Evolutionary conservation across 805 yeast genomes (phyloP), one percentile per base, ranked within the genome.

Genomic region (Saccharomycopsis schoenii): DNA sequence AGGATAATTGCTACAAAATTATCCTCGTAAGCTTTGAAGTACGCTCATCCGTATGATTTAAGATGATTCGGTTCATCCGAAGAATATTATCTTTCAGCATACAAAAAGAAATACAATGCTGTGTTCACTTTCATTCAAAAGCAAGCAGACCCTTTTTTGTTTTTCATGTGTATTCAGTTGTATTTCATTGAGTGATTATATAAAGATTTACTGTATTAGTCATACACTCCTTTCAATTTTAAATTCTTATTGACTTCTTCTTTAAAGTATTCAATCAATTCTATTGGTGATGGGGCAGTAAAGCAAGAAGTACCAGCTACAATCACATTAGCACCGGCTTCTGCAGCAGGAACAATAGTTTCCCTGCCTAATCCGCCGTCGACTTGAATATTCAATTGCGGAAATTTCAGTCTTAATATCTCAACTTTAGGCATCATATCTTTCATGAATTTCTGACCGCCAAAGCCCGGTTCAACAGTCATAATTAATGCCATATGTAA

Each of bases 381-480:
- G 19, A 94, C 99, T 76, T 94, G 93, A 67, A 94, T 89, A 74
- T 93, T 85, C 71, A 93, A 76, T 19, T 84, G 71, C 12, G 97
- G 97, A 72, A 79, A 90, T 68, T 78, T 80, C 43, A 71, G 73
- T 73, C 99, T 84, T 67, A 94, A 78, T 37, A 77, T 78, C 67
- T 83, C 86, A 57, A 93, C 98, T 75, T 93, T 93, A 64, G 96
- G 90, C 98, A 94, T 92, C 97, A 93, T 92, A 62, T 84, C 89
- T 19, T 83, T 76, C 97, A 89, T 91, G 78, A 94, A 94, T 73
- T 87, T 88, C 76, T 94, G 99, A 55, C 99, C 99, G 24, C 99
- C 99, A 72, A 94, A 93, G 0, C 99, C 99, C 14, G 99, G 99
- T 76, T 94, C 99, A 41, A 94, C 98, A 1, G 99, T 94, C 98